Evolutionary conservation across 768 basidiomycete species (phyloP).

Genomic region (Kwoniella sp.): DNA sequence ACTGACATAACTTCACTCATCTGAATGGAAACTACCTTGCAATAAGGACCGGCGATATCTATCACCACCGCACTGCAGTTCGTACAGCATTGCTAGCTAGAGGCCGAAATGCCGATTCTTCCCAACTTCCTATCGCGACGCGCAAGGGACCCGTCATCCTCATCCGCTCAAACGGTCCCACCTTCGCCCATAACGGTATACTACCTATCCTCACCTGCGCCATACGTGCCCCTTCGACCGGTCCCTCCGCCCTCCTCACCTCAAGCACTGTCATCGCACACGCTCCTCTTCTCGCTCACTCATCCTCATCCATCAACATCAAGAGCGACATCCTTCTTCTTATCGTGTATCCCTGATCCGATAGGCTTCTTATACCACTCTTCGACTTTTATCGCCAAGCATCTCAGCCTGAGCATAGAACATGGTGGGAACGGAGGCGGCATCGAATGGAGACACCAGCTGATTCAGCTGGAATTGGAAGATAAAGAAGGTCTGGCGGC

Average conservation of each 20-base stretch:
- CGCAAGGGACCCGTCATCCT: not conserved
- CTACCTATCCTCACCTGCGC: slow-evolving; percentile 22
- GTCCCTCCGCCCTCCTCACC: slow-evolving; percentile 14
- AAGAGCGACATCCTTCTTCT: slow-evolving; percentile 34
- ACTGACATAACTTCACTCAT: too few species aligned
- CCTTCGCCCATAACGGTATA: slow-evolving; percentile 18
- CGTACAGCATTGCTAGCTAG: too few species aligned
- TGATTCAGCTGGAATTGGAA: slow-evolving; percentile 34
- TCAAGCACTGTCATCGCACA: slow-evolving; percentile 8
- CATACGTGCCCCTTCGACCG: slow-evolving; percentile 11
- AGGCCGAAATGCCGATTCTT: slow-evolving; percentile 7
- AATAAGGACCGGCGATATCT: too few species aligned
- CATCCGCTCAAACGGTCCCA: not conserved
- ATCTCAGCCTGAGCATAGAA: slow-evolving; percentile 15
- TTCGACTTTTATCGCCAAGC: slow-evolving; percentile 22
- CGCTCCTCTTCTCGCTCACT: slow-evolving; percentile 24
- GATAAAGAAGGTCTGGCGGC: slow-evolving; percentile 42
- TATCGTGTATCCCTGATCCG: slow-evolving; percentile 41
- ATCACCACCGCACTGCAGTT: too few species aligned
- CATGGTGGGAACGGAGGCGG: not conserved
- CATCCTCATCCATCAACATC: slow-evolving; percentile 24
- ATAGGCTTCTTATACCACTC: slow-evolving; percentile 40
- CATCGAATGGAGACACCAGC: slow-evolving; percentile 36
- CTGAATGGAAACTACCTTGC: too few species aligned
- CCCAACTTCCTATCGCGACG: slow-evolving; percentile 21